A percentile compares a stretch with the other conserved stretches of the same genome.
Evolutionary conservation across 1,284 basidiomycete species (phyloP).

Genomic region (Boletus sp.): DNA sequence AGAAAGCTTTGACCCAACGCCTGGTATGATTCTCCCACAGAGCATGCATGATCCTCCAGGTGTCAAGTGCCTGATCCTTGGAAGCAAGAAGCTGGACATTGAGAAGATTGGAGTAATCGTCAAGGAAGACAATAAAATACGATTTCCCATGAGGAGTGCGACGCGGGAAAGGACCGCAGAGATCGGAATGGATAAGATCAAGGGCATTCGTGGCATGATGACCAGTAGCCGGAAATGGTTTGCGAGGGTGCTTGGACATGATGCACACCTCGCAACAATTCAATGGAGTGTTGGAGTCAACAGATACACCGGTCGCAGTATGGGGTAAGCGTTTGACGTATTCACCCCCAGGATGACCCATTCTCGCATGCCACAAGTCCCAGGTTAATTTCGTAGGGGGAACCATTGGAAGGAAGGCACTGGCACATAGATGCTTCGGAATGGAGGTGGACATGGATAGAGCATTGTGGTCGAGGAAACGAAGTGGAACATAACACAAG

Average conservation of each 20-base stretch:
- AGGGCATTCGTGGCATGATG: too few species aligned
- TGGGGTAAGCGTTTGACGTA: neutral
- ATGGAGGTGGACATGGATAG: too few species aligned
- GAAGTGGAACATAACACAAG: too few species aligned
- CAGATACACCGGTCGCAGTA: too few species aligned
- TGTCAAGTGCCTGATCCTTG: neutral
- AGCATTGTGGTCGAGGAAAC: too few species aligned
- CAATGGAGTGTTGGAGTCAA: neutral
- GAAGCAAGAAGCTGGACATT: neutral
- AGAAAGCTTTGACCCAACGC: neutral
- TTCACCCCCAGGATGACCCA: neutral
- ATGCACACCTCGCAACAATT: neutral
- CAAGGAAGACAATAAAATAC: constrained; percentile 3
- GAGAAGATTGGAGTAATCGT: neutral
- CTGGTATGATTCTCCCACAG: neutral
- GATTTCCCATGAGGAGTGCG: neutral
- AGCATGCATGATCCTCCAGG: neutral
- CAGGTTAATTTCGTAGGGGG: too few species aligned
- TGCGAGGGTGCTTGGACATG: neutral
- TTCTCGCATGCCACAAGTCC: too few species aligned
- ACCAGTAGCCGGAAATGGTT: neutral
- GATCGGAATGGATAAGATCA: neutral
- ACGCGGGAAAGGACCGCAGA: neutral
- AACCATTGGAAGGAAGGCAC: too few species aligned
- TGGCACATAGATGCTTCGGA: too few species aligned